These are phyloP conservation scores for Mycocentrospora acerina DNA, from an alignment of 2,329 filamentous ascomycete species.

Conservation along the genomic window DNA sequence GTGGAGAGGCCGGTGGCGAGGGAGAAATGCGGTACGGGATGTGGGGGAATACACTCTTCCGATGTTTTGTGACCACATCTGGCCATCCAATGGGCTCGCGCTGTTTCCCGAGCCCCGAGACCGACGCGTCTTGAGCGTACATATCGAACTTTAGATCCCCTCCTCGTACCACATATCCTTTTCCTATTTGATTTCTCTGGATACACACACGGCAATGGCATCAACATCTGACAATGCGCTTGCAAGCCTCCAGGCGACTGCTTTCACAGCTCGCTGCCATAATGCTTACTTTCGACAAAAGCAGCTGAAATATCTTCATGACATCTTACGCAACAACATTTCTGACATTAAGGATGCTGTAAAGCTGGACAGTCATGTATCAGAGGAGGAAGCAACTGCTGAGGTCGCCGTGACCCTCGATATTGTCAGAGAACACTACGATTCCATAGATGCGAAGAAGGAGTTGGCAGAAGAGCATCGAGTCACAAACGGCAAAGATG, in stretches of 20 bases:
- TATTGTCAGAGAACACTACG: slow-evolving; percentile 44
- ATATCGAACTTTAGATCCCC: slow-evolving; percentile 2
- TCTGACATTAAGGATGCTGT: slow-evolving; percentile 45
- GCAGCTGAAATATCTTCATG: slow-evolving; percentile 49
- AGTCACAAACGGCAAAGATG: slow-evolving; percentile 45
- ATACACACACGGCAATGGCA: slow-evolving; percentile 6
- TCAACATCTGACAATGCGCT: slow-evolving; percentile 26
- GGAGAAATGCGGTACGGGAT: slow-evolving; percentile 19
- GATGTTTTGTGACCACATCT: slow-evolving; percentile 1
- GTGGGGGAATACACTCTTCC: slow-evolving; percentile 16
- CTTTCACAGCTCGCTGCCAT: slow-evolving; percentile 48
- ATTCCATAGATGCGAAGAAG: slow-evolving; percentile 41
- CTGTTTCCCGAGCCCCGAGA: background rate
- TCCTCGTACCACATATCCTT: slow-evolving; percentile 1
- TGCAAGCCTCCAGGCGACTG: slow-evolving; percentile 42
- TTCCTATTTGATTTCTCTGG: background rate
- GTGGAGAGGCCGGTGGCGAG: slow-evolving; percentile 8
- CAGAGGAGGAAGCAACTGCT: slow-evolving; percentile 41
- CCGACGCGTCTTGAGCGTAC: slow-evolving; percentile 1
- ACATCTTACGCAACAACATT: slow-evolving; percentile 39
- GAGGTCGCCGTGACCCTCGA: slow-evolving; percentile 48
- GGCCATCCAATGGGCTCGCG: slow-evolving; percentile 1
- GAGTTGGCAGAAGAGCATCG: slow-evolving; percentile 47
- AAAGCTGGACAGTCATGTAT: slow-evolving; percentile 41
- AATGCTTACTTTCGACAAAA: slow-evolving; percentile 51